Conservation (phyloP, 441 rosid species). For the Raphanus hybrid region DNA sequence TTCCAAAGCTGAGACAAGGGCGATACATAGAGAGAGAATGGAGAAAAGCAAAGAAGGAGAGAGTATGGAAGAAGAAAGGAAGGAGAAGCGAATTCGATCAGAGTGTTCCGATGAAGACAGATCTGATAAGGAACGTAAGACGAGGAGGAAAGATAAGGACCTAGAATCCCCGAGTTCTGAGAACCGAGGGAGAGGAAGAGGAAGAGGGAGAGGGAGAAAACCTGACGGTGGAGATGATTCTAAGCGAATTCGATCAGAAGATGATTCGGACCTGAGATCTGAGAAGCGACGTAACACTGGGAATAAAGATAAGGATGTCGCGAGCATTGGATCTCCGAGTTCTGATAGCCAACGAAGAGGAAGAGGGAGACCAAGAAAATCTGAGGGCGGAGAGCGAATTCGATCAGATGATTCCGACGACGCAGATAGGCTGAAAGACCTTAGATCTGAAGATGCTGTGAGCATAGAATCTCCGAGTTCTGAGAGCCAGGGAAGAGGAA, state of each 20-base stretch:
- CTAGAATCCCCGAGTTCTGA: background rate
- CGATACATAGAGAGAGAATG: too few species aligned
- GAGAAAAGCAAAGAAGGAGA: too few species aligned
- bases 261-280: too few species aligned
- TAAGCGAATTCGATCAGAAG: background rate
- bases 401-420: too few species aligned
- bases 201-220: background rate
- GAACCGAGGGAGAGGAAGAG: too few species aligned
- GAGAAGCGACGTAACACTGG: too few species aligned
- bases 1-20: too few species aligned
- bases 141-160: constrained; percentile 12
- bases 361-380: background rate
- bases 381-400: background rate
- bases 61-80: too few species aligned
- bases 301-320: background rate
- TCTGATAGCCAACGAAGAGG: background rate
- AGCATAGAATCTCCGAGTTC: background rate
- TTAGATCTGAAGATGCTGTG: constrained; percentile 3
- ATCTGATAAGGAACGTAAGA: constrained; percentile 15
- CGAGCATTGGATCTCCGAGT: background rate
- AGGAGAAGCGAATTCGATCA: too few species aligned
- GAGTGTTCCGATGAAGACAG: too few species aligned
- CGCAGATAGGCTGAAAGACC: background rate
- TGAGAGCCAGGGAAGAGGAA: background rate
- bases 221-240: background rate